Conservation (phyloP, 805 yeast species). For the Nakazawaea ishiwadae region DNA sequence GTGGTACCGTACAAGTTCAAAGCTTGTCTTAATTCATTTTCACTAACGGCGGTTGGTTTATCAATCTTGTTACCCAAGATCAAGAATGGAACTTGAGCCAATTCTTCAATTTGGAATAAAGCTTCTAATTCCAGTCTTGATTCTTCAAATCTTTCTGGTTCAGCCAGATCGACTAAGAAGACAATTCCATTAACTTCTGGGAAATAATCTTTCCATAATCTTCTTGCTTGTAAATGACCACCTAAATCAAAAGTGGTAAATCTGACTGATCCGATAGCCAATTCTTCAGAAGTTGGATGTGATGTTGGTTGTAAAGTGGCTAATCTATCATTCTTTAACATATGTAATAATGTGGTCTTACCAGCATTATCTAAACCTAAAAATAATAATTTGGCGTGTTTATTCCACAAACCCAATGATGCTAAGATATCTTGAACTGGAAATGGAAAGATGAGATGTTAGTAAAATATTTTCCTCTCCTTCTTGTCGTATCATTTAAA, state of each 20-base stretch:
- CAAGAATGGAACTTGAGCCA: slow-evolving; percentile 84
- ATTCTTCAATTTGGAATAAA: slow-evolving; percentile 87
- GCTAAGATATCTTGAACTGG: slow-evolving; percentile 71
- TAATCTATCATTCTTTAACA: slow-evolving; percentile 90
- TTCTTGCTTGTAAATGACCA: slow-evolving; percentile 98
- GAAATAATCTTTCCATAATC: slow-evolving; percentile 98
- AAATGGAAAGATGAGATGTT: background rate
- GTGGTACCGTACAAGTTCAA: slow-evolving; percentile 86
- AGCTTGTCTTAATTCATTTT: slow-evolving; percentile 87
- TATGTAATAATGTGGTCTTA: slow-evolving; percentile 83
- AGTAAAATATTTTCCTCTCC: no score
- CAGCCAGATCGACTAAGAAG: slow-evolving; percentile 95
- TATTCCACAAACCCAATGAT: slow-evolving; percentile 81
- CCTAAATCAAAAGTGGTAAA: slow-evolving; percentile 98
- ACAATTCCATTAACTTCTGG: slow-evolving; percentile 99
- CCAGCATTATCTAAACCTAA: slow-evolving; percentile 98
- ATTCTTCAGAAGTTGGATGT: slow-evolving; percentile 98
- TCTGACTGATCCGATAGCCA: slow-evolving; percentile 92
- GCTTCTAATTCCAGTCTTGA: slow-evolving; percentile 94
- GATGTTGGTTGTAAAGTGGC: slow-evolving; percentile 97
- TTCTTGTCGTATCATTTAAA: no score
- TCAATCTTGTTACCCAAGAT: slow-evolving; percentile 97
- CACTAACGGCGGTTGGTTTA: slow-evolving; percentile 89
- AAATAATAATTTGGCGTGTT: slow-evolving; percentile 93
- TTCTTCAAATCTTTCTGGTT: slow-evolving; percentile 91